phyloP scores from a whole-genome alignment of 345 rosid genomes.

The Corchorus olitorius region DNA sequence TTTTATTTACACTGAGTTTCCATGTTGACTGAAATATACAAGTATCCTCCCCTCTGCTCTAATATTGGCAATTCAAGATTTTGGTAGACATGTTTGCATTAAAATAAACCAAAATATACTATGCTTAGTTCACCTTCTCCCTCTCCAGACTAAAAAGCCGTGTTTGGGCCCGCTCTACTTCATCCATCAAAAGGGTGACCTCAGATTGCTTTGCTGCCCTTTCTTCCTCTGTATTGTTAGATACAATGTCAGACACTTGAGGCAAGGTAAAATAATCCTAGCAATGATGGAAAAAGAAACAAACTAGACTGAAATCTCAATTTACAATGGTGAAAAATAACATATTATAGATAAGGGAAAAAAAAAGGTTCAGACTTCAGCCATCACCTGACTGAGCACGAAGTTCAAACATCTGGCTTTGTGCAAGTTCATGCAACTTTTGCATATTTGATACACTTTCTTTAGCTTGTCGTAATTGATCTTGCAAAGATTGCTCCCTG shows the following conservation, averaged over 20 bases:
- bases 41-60: neutral
- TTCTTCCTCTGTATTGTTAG: slow-evolving; percentile 75
- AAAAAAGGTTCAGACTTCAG: slow-evolving; percentile 10
- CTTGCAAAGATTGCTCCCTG: slow-evolving; percentile 95
- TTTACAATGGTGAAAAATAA: slow-evolving; percentile 3
- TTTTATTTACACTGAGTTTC: slow-evolving; percentile 3
- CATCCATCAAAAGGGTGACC: slow-evolving; percentile 94
- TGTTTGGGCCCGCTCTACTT: slow-evolving; percentile 98
- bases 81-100: neutral
- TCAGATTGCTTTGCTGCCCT: slow-evolving; percentile 92
- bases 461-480: slow-evolving; percentile 94
- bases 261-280: neutral
- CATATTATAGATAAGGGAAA: neutral
- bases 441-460: slow-evolving; percentile 94
- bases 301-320: neutral
- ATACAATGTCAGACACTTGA: slow-evolving; percentile 16
- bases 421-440: slow-evolving; percentile 97
- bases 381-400: slow-evolving; percentile 92
- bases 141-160: slow-evolving; percentile 94
- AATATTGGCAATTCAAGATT: slow-evolving; percentile 1
- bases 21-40: neutral
- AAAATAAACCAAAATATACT: neutral
- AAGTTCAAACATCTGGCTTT: slow-evolving; percentile 91
- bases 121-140: slow-evolving; percentile 63
- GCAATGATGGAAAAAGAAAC: neutral